Conservation (phyloP, 2,329 filamentous ascomycete species). For the Clonostachys rhizophaga region DNA sequence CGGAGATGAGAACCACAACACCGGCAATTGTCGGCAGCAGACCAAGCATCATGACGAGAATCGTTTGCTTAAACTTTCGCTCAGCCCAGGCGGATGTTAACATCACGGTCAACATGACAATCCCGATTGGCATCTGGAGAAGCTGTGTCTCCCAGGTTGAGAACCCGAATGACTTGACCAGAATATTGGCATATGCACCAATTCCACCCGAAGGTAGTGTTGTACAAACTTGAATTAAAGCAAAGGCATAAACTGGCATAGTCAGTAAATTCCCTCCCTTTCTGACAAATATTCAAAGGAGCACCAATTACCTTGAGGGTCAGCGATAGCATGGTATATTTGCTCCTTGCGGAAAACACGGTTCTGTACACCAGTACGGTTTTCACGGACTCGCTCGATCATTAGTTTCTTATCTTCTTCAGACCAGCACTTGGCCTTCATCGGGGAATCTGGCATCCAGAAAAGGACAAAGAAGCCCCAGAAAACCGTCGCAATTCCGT, state of each 20-base stretch:
- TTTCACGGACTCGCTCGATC: constrained; percentile 54
- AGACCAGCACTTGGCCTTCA: constrained; percentile 65
- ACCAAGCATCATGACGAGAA: constrained; percentile 49
- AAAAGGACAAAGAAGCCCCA: constrained; percentile 61
- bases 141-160: constrained; percentile 16
- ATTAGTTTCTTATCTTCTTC: constrained; percentile 62
- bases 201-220: constrained; percentile 70
- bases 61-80: not conserved
- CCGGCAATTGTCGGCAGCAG: constrained; percentile 68
- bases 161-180: constrained; percentile 19
- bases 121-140: constrained; percentile 64
- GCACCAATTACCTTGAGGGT: constrained; percentile 47
- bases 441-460: constrained; percentile 65
- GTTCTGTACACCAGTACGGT: constrained; percentile 60
- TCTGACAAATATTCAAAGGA: not conserved
- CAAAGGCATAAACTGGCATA: constrained; percentile 51
- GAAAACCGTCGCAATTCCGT: constrained; percentile 58
- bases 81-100: not conserved
- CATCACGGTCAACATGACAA: not conserved
- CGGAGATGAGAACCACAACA: constrained; percentile 67
- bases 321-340: constrained; percentile 46
- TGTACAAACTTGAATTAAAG: constrained; percentile 63
- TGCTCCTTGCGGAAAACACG: constrained; percentile 39
- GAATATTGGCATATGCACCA: constrained; percentile 67
- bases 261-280: not conserved